These are phyloP conservation scores for Rubia peregrina DNA, from an alignment of 305 asterid genomes.

Conservation along the genomic window DNA sequence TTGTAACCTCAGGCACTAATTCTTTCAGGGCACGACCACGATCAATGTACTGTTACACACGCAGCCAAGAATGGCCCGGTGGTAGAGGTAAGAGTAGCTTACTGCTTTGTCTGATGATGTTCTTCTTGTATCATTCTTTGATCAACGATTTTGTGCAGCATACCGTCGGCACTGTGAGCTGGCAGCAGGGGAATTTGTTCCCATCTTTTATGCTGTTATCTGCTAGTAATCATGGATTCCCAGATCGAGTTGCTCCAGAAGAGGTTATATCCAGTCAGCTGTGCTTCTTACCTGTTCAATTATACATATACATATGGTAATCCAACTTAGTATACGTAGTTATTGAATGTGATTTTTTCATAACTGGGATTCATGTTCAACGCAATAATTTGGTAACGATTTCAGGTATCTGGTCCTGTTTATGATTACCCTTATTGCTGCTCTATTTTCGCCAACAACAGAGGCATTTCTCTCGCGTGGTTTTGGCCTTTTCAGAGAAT, in stretches of 20 bases:
- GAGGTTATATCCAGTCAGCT: constrained; percentile 47
- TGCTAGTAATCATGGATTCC: constrained; percentile 38
- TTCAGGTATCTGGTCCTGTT: constrained; percentile 77
- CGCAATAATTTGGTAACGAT: constrained; percentile 21
- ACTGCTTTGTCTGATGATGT: neutral
- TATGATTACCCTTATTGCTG: constrained; percentile 49
- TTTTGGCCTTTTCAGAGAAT: constrained; percentile 34
- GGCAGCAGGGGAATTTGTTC: constrained; percentile 94
- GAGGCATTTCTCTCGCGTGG: constrained; percentile 40
- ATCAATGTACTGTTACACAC: constrained; percentile 82
- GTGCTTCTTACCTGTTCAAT: constrained; percentile 87
- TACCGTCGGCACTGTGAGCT: constrained; percentile 91
- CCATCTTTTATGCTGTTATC: constrained; percentile 96
- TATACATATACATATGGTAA: constrained; percentile 79
- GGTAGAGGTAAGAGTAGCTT: constrained; percentile 49
- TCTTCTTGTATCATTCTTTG: constrained; percentile 20
- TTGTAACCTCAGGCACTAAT: constrained; percentile 55
- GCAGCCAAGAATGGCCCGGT: constrained; percentile 45
- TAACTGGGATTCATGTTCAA: constrained; percentile 14
- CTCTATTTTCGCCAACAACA: constrained; percentile 62
- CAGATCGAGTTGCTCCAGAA: constrained; percentile 30
- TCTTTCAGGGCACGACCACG: constrained; percentile 96
- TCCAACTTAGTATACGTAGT: constrained; percentile 1
- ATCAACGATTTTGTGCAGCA: constrained; percentile 56
- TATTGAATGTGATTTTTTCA: neutral